Percentiles rank a stretch among this genome's conserved stretches.
These are phyloP conservation scores for Plasmodium coatneyi DNA, from an alignment of 169 alveolate species.

Conservation along the genomic window DNA sequence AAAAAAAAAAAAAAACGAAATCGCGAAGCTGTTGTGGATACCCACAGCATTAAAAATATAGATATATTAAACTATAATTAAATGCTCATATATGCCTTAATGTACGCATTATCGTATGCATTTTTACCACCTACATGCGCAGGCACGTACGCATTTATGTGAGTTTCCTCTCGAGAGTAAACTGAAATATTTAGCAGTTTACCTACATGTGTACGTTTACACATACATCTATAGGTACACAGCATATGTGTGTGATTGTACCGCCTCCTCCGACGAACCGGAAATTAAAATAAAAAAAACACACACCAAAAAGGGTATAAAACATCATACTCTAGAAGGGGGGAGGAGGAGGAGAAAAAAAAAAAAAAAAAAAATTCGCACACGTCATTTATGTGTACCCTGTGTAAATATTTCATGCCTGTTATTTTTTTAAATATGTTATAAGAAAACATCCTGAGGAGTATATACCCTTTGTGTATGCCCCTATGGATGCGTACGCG, in stretches of 20 bases:
- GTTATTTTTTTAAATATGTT: constrained; percentile 4
- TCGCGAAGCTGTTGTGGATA: background rate
- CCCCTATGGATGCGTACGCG: background rate
- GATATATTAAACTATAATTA: constrained; percentile 14
- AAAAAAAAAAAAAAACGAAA: background rate
- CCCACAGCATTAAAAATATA: constrained; percentile 18
- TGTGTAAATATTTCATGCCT: background rate
- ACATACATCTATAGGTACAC: constrained; percentile 17
- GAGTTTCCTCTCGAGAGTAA: background rate
- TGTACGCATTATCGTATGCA: background rate
- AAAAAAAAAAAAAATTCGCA: constrained; percentile 38
- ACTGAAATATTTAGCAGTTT: background rate
- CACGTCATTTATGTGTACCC: background rate
- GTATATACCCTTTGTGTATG: background rate
- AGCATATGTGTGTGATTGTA: constrained; percentile 1
- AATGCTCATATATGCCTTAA: background rate
- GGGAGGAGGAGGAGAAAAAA: background rate
- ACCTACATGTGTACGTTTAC: background rate
- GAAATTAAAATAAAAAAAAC: constrained; percentile 17
- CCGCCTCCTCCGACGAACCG: background rate
- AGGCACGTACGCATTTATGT: background rate
- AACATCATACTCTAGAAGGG: background rate
- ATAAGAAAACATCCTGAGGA: background rate
- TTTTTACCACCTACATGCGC: background rate
- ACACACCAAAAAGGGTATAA: background rate